Base-by-base conservation (phyloP, 139 green algal species). In the Spirogloea muscicola region DNA sequence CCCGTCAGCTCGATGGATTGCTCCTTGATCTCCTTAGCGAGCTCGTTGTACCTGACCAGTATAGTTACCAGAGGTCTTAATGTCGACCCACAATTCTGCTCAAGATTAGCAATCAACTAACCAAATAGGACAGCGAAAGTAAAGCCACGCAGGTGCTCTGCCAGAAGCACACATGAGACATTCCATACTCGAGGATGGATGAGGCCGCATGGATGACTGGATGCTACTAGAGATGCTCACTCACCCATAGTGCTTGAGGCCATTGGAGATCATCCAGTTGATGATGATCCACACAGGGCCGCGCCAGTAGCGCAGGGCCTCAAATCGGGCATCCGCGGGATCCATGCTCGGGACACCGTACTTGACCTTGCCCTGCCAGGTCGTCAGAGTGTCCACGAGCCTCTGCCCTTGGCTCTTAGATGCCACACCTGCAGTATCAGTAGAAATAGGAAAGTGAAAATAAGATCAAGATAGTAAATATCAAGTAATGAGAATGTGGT, bases 221-320 rank as follows among this genome's bases (percentile, higher is more conserved):
- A n/a, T n/a, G n/a, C n/a, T n/a, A n/a, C n/a, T n/a, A n/a, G n/a
- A n/a, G n/a, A n/a, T n/a, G n/a, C n/a, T 13, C 4, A n/a, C 52
- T 6, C 55, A 77, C 69, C 69, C 69, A 21, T 77, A 77, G 52
- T 70, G 60, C n/a, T 77, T 77, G 52, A 77, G 69, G 34, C 69
- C 69, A 39, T 77, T 77, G 2, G 55, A 77, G 36, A 77, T 69
- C 69, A 72, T 72, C 58, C 58, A 79, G 39, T 72, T 63, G 41
- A 72, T 79, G 71, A 72, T 72, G 6, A 79, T 27, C 71, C 71
- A 79, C 58, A 79, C 71, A 31, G 71, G 71, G 2, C 71, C 71
- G 9, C 71, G 58, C 71, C 71, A 79, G 58, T 79, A 79, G 25
- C 58, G 58, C 37, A 72, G 58, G 38, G 71, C 27, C 71, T 79